Conservation (phyloP, 805 yeast species). For the Citeromyces nyonsensis region DNA sequence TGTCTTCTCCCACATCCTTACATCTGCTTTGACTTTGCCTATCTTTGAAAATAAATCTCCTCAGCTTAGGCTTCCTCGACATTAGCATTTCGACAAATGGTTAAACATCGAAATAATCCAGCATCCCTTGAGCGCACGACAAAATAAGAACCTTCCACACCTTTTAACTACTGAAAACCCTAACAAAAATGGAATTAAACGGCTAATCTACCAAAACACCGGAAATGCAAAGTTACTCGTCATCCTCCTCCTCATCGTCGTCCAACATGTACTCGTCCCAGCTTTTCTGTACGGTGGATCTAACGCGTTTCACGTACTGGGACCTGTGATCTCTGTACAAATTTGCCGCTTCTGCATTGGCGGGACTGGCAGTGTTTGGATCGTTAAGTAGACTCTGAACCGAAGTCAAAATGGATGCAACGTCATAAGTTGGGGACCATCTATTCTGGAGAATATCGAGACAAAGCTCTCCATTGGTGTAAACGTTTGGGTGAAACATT, state of each 20-base stretch:
- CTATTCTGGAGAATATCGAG: conserved; percentile 90
- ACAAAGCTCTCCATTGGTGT: conserved; percentile 90
- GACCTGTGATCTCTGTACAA: conserved; percentile 89
- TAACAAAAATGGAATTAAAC: conserved; percentile 1
- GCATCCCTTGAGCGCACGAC: too few species aligned
- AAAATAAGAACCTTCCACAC: too few species aligned
- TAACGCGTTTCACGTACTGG: conserved; percentile 80
- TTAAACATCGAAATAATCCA: too few species aligned
- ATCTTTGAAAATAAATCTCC: too few species aligned
- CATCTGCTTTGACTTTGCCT: too few species aligned
- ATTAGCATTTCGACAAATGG: too few species aligned
- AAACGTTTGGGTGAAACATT: conserved; percentile 97
- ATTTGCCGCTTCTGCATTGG: conserved; percentile 95
- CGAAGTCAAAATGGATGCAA: conserved; percentile 85
- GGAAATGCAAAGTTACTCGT: conserved; percentile 6
- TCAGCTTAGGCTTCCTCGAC: too few species aligned
- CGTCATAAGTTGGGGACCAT: conserved; percentile 98
- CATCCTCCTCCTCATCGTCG: conserved; percentile 30
- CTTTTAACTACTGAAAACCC: too few species aligned
- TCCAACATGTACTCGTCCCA: conserved; percentile 75
- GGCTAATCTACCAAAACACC: not conserved
- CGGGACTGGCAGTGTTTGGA: conserved; percentile 93
- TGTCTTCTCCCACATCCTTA: too few species aligned
- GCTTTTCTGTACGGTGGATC: conserved; percentile 87
- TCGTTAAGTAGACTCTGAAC: conserved; percentile 87